A percentile compares a stretch with the other conserved stretches of the same genome.
These are phyloP conservation scores for Mentha longifolia DNA, from an alignment of 257 asterid genomes.

Conservation along the genomic window DNA sequence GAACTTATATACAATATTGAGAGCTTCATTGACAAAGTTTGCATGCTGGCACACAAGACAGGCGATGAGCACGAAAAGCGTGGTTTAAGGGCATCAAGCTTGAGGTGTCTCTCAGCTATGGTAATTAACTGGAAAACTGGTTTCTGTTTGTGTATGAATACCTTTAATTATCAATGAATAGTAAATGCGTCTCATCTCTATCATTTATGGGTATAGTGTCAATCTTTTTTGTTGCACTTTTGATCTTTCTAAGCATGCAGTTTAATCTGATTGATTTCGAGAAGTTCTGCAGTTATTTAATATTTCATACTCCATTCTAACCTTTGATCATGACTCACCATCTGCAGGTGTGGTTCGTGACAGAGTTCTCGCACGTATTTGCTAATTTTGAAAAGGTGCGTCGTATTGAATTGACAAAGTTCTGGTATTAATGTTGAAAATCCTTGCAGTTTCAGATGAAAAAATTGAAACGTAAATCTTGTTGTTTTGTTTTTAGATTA, in stretches of 20 bases:
- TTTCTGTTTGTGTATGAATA: neutral
- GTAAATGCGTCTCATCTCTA: conserved; percentile 11
- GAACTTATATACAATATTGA: conserved; percentile 80
- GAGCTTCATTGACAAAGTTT: conserved; percentile 65
- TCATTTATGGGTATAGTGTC: neutral
- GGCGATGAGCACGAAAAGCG: conserved; percentile 64
- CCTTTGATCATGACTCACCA: conserved; percentile 23
- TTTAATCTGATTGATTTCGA: neutral
- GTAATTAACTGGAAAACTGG: conserved; percentile 44
- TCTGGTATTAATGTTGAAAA: too few species aligned
- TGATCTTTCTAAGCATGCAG: neutral
- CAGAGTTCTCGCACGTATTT: conserved; percentile 80
- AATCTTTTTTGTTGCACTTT: neutral
- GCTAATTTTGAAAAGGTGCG: too few species aligned
- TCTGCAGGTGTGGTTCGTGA: conserved; percentile 94
- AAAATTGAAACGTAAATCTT: too few species aligned
- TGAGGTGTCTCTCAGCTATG: conserved; percentile 95
- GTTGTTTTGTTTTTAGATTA: too few species aligned
- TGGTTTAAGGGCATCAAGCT: conserved; percentile 82
- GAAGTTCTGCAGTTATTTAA: neutral
- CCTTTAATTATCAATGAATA: neutral
- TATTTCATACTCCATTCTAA: neutral
- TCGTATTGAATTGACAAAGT: too few species aligned
- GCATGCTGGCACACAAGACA: conserved; percentile 60
- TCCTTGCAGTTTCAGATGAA: too few species aligned